Percentiles rank a stretch among this genome's conserved stretches.
Evolutionary conservation across 129 eudicot species (phyloP).

Genomic region (Heracleum sosnowskyi): DNA sequence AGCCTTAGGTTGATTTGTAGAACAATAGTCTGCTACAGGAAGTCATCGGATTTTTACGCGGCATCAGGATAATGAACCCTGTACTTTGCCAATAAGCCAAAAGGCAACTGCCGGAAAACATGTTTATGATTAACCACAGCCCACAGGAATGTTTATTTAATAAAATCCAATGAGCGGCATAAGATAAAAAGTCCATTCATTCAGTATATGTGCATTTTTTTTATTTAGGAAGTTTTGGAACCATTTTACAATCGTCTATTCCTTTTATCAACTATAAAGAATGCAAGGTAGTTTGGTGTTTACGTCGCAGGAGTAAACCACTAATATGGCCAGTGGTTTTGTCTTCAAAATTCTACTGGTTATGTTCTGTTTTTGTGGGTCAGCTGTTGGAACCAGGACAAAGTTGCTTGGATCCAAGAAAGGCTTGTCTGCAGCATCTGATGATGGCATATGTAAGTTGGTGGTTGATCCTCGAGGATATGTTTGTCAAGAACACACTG

Average conservation of each 20-base stretch:
- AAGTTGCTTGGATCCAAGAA: constrained; percentile 10
- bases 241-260: neutral
- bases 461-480: constrained; percentile 53
- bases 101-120: neutral
- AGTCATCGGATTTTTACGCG: neutral
- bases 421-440: constrained; percentile 20
- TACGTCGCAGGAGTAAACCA: constrained; percentile 23
- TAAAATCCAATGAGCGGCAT: neutral
- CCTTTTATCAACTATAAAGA: neutral
- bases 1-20: neutral
- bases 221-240: neutral
- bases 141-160: neutral
- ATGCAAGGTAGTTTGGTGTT: constrained; percentile 14
- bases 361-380: constrained; percentile 26
- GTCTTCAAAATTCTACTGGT: constrained; percentile 13
- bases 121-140: neutral
- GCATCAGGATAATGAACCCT: neutral
- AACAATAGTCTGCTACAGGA: neutral
- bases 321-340: constrained; percentile 33
- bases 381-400: constrained; percentile 28
- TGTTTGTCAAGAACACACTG: constrained; percentile 50
- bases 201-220: neutral
- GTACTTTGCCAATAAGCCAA: constrained; percentile 1
- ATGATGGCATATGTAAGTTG: constrained; percentile 44
- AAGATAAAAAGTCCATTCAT: neutral